These are phyloP conservation scores for Urochloa ruziziensis DNA, from an alignment of 176 grass and related monocot species.

Conservation along the genomic window DNA sequence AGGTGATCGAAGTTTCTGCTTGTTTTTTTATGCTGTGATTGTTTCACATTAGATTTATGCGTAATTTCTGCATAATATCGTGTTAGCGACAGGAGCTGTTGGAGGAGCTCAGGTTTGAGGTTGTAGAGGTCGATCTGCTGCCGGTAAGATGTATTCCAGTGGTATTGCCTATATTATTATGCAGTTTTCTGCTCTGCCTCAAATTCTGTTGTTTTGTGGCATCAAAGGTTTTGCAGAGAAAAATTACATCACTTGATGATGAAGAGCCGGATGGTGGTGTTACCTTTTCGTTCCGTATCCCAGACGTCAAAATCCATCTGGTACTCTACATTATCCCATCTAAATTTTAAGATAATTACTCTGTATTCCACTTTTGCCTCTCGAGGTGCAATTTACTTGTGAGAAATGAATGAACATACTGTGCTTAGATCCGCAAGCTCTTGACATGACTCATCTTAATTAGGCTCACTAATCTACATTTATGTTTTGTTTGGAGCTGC, in stretches of 20 bases:
- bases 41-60: neutral
- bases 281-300: conserved; percentile 33
- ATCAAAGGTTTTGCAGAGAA: conserved; percentile 39
- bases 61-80: conserved; percentile 24
- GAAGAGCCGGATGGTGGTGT: conserved; percentile 34
- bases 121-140: conserved; percentile 65
- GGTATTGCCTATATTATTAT: neutral
- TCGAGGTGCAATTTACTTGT: conserved; percentile 23
- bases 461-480: neutral
- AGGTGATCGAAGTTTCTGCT: conserved; percentile 48
- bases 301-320: conserved; percentile 50
- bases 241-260: conserved; percentile 32
- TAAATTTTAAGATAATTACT: conserved; percentile 17
- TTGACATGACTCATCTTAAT: neutral
- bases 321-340: conserved; percentile 46
- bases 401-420: neutral
- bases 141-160: conserved; percentile 42
- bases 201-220: conserved; percentile 20
- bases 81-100: conserved; percentile 48
- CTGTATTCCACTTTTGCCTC: conserved; percentile 2
- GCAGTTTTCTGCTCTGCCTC: conserved; percentile 8
- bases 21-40: conserved; percentile 9
- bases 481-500: conserved; percentile 13
- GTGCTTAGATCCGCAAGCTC: conserved; percentile 8
- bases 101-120: conserved; percentile 63